Percentiles rank a stretch among this genome's conserved stretches.
phyloP scores from a whole-genome alignment of 225 moss, liverwort and hornwort genomes.

The Sphagnum contortum region DNA sequence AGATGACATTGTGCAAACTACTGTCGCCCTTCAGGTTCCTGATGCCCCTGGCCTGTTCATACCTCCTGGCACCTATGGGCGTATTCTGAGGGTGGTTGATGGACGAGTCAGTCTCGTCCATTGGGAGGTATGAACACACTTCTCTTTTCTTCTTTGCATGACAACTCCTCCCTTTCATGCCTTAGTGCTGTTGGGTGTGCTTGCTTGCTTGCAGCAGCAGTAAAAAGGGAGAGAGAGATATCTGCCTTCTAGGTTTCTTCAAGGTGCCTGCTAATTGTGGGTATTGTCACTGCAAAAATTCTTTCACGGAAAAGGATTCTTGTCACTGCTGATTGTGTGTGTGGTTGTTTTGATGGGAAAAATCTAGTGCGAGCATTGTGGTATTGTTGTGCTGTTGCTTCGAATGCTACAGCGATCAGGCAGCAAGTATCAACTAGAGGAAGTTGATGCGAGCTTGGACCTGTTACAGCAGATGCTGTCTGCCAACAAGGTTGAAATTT shows the following conservation, averaged over 20 bases:
- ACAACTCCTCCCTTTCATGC: no score
- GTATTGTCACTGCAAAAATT: no score
- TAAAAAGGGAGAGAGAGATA: no score
- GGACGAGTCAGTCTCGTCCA: conserved; percentile 81
- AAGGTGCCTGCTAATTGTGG: no score
- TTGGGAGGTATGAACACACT: conserved; percentile 53
- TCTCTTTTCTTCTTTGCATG: no score
- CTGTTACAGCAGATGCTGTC: conserved; percentile 77
- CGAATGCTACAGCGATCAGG: conserved; percentile 79
- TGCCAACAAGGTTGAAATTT: conserved; percentile 58
- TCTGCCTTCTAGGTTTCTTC: no score
- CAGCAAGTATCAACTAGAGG: conserved; percentile 59
- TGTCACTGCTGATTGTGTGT: no score
- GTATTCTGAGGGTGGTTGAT: conserved; percentile 56
- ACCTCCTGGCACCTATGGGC: conserved; percentile 72
- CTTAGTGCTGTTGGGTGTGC: no score
- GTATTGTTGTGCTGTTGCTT: conserved; percentile 74
- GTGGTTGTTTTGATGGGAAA: conserved; percentile 5
- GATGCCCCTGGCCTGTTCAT: conserved; percentile 95
- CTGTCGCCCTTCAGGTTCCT: conserved; percentile 77
- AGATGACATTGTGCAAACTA: conserved; percentile 65
- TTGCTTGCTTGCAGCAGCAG: no score
- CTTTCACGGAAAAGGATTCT: no score
- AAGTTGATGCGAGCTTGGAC: conserved; percentile 72
- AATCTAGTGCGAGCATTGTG: conserved; percentile 85